phyloP scores from a whole-genome alignment of 2,329 filamentous ascomycete genomes.

The Talaromyces sp. region DNA sequence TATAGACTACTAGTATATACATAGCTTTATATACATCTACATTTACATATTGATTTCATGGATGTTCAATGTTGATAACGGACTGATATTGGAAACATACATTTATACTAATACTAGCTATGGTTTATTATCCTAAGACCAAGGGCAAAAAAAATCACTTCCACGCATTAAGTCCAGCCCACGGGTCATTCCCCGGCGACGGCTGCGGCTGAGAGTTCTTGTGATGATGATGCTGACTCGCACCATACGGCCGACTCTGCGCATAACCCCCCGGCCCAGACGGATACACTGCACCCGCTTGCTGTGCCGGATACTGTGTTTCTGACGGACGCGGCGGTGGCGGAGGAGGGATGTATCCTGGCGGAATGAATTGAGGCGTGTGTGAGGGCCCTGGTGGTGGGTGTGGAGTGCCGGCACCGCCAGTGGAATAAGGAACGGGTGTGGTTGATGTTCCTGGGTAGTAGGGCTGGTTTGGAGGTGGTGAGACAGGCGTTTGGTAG shows the following conservation, averaged over 20 bases:
- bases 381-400: conserved; percentile 28
- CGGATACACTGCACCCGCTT: conserved; percentile 50
- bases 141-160: conserved; percentile 41
- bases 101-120: not conserved
- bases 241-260: conserved; percentile 39
- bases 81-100: not conserved
- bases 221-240: conserved; percentile 29
- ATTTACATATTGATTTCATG: not conserved
- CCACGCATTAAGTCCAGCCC: conserved; percentile 67
- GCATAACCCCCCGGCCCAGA: conserved; percentile 54
- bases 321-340: conserved; percentile 61
- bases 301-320: conserved; percentile 29
- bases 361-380: conserved; percentile 47
- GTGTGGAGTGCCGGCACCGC: conserved; percentile 21
- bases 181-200: conserved; percentile 51
- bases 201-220: conserved; percentile 27
- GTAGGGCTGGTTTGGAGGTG: conserved; percentile 35
- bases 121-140: not conserved
- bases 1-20: not conserved
- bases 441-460: conserved; percentile 10
- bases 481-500: conserved; percentile 36
- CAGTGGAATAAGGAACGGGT: conserved; percentile 22
- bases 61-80: not conserved
- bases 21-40: not conserved
- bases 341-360: conserved; percentile 63